These are phyloP conservation scores for Leishmania amazonensis DNA, from an alignment of 208 protist genomes.

Conservation along the genomic window DNA sequence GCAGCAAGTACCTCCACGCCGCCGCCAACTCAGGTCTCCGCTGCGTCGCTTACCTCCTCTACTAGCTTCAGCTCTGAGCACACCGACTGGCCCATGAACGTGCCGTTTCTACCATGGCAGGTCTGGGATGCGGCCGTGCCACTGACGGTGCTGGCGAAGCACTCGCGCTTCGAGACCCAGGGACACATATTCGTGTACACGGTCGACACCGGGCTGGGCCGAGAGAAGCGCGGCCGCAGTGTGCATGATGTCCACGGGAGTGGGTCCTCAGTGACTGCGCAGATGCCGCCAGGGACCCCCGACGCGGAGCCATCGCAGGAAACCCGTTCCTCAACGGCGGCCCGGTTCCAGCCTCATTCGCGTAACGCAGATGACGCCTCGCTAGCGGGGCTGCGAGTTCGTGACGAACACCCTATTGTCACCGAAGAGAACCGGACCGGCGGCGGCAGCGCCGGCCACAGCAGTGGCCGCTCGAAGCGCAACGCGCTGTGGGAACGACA, in stretches of 20 bases:
- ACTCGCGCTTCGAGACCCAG: constrained; percentile 74
- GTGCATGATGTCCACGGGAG: not conserved
- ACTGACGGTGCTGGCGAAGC: constrained; percentile 47
- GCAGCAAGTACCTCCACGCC: not conserved
- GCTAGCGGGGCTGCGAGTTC: not conserved
- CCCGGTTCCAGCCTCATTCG: not conserved
- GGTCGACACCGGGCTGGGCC: constrained; percentile 35
- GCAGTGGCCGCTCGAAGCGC: not conserved
- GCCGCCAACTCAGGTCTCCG: not conserved
- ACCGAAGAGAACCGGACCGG: not conserved
- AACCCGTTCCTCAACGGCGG: not conserved
- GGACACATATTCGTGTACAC: constrained; percentile 75
- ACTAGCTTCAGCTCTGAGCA: constrained; percentile 37
- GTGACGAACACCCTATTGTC: not conserved
- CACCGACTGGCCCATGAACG: constrained; percentile 81
- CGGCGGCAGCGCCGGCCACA: not conserved
- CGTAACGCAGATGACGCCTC: not conserved
- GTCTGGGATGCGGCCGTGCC: constrained; percentile 87
- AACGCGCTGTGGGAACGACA: constrained; percentile 29
- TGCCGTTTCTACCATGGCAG: constrained; percentile 88
- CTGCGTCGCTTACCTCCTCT: not conserved
- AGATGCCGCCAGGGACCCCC: no score
- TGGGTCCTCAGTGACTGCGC: not conserved
- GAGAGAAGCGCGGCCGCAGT: constrained; percentile 26
- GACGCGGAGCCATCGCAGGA: not conserved